A percentile compares a stretch with the other conserved stretches of the same genome.
Evolutionary conservation across 2,329 filamentous ascomycete genomes (phyloP).

Genomic region (Trichoderma oligosporum): DNA sequence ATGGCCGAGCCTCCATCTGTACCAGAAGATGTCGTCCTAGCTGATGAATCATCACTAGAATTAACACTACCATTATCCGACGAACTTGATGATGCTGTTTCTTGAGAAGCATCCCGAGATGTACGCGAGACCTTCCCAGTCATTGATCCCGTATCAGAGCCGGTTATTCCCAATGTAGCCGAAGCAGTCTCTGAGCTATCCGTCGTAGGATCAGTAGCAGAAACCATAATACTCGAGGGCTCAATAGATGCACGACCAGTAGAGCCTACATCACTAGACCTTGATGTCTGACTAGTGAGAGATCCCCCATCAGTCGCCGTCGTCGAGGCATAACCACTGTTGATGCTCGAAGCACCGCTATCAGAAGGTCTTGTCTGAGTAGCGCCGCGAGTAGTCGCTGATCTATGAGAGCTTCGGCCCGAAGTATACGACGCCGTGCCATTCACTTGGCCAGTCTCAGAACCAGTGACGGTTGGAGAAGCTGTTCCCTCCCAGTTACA

Average conservation of each 20-base stretch:
- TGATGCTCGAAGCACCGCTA: neutral
- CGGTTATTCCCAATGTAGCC: neutral
- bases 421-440: conserved; percentile 5
- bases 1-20: neutral
- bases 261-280: neutral
- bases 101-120: neutral
- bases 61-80: neutral
- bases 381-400: neutral
- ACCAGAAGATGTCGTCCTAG: neutral
- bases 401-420: neutral
- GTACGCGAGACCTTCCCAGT: conserved; percentile 8
- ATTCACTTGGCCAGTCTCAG: neutral
- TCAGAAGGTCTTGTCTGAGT: conserved; percentile 2
- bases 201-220: neutral
- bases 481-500: conserved; percentile 17
- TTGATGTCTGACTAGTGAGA: neutral
- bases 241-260: neutral
- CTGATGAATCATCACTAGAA: neutral
- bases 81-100: neutral
- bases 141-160: conserved; percentile 16
- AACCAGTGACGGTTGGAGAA: neutral
- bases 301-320: neutral
- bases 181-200: neutral
- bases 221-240: neutral
- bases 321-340: neutral